These are phyloP conservation scores for Carex myosuroides DNA, from an alignment of 176 grass and related monocot genomes.

Conservation along the genomic window DNA sequence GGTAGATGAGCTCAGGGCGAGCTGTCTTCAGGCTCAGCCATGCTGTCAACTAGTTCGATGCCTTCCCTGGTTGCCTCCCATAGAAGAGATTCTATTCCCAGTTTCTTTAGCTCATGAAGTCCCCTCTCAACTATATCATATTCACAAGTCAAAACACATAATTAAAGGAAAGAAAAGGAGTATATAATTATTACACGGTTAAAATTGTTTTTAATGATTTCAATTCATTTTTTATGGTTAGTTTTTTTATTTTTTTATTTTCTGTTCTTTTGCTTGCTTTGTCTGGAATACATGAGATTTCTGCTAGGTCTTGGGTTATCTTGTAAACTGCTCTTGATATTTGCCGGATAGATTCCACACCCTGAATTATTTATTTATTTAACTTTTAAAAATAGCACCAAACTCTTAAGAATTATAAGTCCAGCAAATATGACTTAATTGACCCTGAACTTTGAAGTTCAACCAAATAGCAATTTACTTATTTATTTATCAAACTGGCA, in stretches of 20 bases:
- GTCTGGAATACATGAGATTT: not conserved
- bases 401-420: not conserved
- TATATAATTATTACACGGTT: not conserved
- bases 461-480: not conserved
- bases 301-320: not conserved
- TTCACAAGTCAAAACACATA: not conserved
- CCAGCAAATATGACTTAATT: not conserved
- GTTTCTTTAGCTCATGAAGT: constrained; percentile 74
- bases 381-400: not conserved
- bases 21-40: constrained; percentile 46
- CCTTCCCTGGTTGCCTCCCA: constrained; percentile 65
- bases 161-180: not conserved
- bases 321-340: not conserved
- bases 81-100: constrained; percentile 76
- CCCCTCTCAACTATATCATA: constrained; percentile 65
- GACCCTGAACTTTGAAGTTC: not conserved
- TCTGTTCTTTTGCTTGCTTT: not conserved
- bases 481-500: not conserved
- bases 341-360: not conserved
- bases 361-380: not conserved
- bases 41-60: constrained; percentile 51
- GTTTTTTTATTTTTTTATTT: not conserved
- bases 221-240: not conserved
- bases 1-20: constrained; percentile 25
- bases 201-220: not conserved